Percentiles rank a stretch among this genome's conserved stretches.
Conservation (phyloP, 129 eudicot species). For the Chrysanthemum makinoi region DNA sequence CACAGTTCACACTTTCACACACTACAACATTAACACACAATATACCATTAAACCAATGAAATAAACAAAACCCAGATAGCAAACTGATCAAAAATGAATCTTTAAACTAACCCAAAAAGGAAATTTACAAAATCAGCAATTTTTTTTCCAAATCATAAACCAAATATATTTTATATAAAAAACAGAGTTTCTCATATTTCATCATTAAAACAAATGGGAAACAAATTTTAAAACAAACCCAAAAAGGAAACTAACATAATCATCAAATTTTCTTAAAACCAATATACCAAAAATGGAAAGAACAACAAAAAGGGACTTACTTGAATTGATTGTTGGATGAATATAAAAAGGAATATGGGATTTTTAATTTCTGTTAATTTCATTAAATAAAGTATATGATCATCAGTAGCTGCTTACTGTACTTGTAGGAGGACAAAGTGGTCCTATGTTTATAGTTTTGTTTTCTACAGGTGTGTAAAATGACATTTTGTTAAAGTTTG, state of each 20-base stretch:
- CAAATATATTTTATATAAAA: too few relatives aligned
- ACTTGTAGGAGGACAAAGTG: constrained; percentile 33
- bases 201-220: too few relatives aligned
- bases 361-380: background rate
- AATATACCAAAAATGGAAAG: constrained; percentile 22
- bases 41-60: too few relatives aligned
- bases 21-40: too few relatives aligned
- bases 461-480: constrained; percentile 13
- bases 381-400: constrained; percentile 17
- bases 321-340: constrained; percentile 24
- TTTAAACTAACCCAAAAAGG: background rate
- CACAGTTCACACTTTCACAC: background rate
- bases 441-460: constrained; percentile 7
- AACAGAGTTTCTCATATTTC: background rate
- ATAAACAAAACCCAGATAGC: background rate
- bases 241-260: constrained; percentile 15
- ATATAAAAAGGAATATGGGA: background rate
- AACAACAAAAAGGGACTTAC: constrained; percentile 21
- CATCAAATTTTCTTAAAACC: background rate
- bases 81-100: constrained; percentile 13
- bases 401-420: constrained; percentile 22
- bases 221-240: background rate
- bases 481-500: background rate
- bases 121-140: background rate
- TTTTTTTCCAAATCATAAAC: too few relatives aligned